Conservation (phyloP, 1,284 basidiomycete species). For the Moniliophthora roreri region DNA sequence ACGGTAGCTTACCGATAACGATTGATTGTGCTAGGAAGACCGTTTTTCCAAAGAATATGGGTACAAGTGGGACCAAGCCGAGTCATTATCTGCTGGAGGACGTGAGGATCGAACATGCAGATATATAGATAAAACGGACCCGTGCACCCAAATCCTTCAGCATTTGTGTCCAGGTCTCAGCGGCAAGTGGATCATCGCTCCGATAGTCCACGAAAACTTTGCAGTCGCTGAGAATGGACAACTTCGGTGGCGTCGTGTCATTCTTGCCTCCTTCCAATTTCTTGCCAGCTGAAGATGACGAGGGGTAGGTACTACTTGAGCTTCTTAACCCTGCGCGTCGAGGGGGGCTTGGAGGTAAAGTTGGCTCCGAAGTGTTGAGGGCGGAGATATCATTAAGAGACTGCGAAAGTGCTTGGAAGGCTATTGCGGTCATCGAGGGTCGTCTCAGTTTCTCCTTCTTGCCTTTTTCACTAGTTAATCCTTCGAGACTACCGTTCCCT, state of each 20-base stretch:
- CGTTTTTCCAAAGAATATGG: conserved; percentile 91
- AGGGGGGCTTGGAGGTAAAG: conserved; percentile 44
- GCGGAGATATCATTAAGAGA: conserved; percentile 48
- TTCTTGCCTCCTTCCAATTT: conserved; percentile 4
- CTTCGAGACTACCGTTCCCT: conserved; percentile 2
- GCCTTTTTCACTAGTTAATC: conserved; percentile 31
- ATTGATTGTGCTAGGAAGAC: conserved; percentile 73
- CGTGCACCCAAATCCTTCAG: conserved; percentile 83
- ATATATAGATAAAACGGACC: conserved; percentile 44
- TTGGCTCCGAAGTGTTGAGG: conserved; percentile 28
- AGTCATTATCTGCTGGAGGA: conserved; percentile 47
- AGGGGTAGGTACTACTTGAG: conserved; percentile 38
- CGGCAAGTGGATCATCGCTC: conserved; percentile 66
- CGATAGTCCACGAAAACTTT: conserved; percentile 88
- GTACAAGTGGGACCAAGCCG: conserved; percentile 79
- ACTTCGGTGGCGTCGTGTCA: conserved; percentile 24
- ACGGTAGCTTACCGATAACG: conserved; percentile 63
- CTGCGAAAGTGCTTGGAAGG: conserved; percentile 55
- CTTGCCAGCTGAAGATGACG: conserved; percentile 23
- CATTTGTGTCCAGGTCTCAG: conserved; percentile 85
- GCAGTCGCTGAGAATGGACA: conserved; percentile 70
- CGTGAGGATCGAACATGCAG: background rate
- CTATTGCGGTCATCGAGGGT: conserved; percentile 62
- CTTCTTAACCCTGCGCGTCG: conserved; percentile 39
- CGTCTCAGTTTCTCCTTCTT: conserved; percentile 47